Conservation (phyloP, 371 early-diverging fungal genomes). For the Rhizopus delemar region DNA sequence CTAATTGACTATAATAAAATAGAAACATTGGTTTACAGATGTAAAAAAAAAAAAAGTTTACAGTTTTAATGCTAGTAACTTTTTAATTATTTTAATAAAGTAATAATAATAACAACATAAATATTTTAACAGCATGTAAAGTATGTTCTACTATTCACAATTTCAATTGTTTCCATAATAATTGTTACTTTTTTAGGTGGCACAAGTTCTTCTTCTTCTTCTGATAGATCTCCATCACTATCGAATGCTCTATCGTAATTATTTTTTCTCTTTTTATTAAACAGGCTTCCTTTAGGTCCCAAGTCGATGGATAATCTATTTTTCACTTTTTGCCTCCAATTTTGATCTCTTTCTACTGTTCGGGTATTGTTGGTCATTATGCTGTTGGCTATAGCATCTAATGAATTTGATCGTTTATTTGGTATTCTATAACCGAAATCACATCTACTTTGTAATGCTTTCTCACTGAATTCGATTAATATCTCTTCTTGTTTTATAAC, state of each 20-base stretch:
- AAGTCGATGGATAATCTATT: constrained; percentile 20
- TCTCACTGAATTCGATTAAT: constrained; percentile 44
- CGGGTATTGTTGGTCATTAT: constrained; percentile 1
- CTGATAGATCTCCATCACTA: constrained; percentile 7
- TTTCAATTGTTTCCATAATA: constrained; percentile 33
- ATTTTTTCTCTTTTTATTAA: constrained; percentile 15
- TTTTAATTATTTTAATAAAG: too few species aligned
- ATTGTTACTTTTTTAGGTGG: constrained; percentile 25
- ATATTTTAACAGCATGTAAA: constrained; percentile 34
- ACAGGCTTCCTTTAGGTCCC: constrained; percentile 12
- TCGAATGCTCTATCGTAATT: constrained; percentile 25
- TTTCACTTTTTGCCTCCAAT: constrained; percentile 24
- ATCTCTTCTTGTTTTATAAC: constrained; percentile 61
- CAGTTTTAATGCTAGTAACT: too few species aligned
- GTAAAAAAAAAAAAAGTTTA: too few species aligned
- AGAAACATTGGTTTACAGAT: too few species aligned
- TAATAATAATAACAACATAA: too few species aligned
- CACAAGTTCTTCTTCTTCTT: not conserved
- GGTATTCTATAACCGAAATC: not conserved
- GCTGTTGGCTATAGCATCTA: constrained; percentile 7
- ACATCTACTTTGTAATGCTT: constrained; percentile 19
- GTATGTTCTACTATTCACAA: constrained; percentile 35
- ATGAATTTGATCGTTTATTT: constrained; percentile 1
- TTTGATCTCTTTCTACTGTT: constrained; percentile 9
- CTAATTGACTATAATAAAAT: too few species aligned